These are phyloP conservation scores for Zopfochytrium polystomum DNA, from an alignment of 371 early-diverging fungal species.

Conservation along the genomic window DNA sequence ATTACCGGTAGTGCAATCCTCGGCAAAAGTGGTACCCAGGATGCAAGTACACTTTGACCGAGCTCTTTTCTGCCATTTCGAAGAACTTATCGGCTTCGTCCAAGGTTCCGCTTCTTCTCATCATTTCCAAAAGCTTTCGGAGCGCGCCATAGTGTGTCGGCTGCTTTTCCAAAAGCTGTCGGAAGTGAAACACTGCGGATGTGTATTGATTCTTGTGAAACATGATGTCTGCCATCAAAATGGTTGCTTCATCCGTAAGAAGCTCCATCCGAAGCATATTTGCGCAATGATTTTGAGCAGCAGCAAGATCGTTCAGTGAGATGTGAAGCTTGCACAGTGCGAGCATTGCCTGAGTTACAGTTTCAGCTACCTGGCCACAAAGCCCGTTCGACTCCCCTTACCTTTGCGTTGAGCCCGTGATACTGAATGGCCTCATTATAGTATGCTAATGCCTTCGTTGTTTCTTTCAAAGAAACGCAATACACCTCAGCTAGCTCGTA, in stretches of 20 bases:
- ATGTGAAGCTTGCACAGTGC: slow-evolving; percentile 36
- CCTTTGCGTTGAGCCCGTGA: slow-evolving; percentile 32
- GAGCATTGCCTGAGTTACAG: slow-evolving; percentile 26
- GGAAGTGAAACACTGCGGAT: slow-evolving; percentile 38
- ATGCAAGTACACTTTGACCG: slow-evolving; percentile 29
- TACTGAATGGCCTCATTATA: slow-evolving; percentile 44
- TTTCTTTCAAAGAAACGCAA: slow-evolving; percentile 24
- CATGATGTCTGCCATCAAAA: slow-evolving; percentile 47
- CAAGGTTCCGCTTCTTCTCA: slow-evolving; percentile 40
- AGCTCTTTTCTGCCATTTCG: slow-evolving; percentile 28
- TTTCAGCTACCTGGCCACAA: too few species aligned
- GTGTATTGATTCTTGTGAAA: slow-evolving; percentile 31
- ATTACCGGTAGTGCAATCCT: slow-evolving; percentile 42
- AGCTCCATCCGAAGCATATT: slow-evolving; percentile 35
- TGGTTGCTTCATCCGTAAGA: slow-evolving; percentile 37
- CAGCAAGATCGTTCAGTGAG: slow-evolving; percentile 25
- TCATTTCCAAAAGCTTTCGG: slow-evolving; percentile 38
- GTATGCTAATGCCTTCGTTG: slow-evolving; percentile 29
- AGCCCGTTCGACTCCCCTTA: too few species aligned
- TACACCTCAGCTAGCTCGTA: slow-evolving; percentile 34
- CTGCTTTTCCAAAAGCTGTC: slow-evolving; percentile 38
- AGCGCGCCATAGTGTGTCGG: slow-evolving; percentile 39
- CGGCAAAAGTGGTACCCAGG: slow-evolving; percentile 49
- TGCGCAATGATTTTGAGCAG: slow-evolving; percentile 44
- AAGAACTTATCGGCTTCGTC: slow-evolving; percentile 33